Percentiles rank a stretch among this genome's conserved stretches.
Evolutionary conservation across 2,329 filamentous ascomycete species (phyloP).

Genomic region (Thielaviopsis musarum): DNA sequence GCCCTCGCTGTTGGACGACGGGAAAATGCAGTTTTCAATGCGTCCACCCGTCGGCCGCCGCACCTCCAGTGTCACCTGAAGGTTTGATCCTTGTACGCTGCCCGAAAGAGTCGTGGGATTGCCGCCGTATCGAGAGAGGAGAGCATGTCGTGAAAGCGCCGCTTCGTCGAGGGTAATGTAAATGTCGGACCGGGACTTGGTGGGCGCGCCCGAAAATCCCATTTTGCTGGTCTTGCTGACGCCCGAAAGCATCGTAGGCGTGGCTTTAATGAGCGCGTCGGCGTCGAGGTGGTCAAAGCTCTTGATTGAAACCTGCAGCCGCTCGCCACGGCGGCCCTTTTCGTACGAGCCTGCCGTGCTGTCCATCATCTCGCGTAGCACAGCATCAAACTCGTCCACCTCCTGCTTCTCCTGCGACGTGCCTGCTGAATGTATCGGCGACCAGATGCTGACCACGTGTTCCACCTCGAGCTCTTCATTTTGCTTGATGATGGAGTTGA

Average conservation of each 20-base stretch:
- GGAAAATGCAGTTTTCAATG: conserved; percentile 74
- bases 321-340: conserved; percentile 54
- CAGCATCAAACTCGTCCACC: conserved; percentile 51
- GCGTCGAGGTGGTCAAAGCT: conserved; percentile 64
- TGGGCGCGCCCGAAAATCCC: conserved; percentile 84
- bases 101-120: conserved; percentile 54
- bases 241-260: conserved; percentile 71
- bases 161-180: conserved; percentile 76
- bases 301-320: conserved; percentile 63
- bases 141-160: conserved; percentile 57
- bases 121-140: conserved; percentile 50
- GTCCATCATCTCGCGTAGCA: conserved; percentile 57
- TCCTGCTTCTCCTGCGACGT: conserved; percentile 38
- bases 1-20: conserved; percentile 63
- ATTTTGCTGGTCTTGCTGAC: conserved; percentile 73
- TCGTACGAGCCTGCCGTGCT: conserved; percentile 60
- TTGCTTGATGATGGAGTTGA: conserved; percentile 59
- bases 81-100: conserved; percentile 48
- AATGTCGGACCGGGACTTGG: conserved; percentile 79
- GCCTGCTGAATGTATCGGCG: conserved; percentile 36
- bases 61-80: conserved; percentile 83
- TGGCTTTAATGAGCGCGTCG: conserved; percentile 65
- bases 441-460: conserved; percentile 63
- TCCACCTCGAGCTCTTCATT: conserved; percentile 53
- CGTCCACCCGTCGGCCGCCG: conserved; percentile 61